Base-by-base conservation (phyloP, 345 rosid genomes). In the Sisymbrium irio region DNA sequence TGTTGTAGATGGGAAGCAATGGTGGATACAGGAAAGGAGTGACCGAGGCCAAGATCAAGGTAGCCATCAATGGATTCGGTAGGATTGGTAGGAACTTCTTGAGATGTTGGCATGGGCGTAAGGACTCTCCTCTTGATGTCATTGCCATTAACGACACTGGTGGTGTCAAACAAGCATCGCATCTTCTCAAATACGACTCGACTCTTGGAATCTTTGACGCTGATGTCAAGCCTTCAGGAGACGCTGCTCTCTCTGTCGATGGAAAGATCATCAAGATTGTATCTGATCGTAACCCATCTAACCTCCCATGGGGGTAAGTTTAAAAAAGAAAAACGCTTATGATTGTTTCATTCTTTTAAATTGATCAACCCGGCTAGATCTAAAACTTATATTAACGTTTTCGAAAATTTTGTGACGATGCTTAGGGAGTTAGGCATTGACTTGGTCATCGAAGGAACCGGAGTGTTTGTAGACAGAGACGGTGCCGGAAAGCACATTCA, bases 51-150 rank as follows among this genome's bases (percentile, higher is more conserved):
- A 91, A 91, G 81, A 45, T 95, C 78, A 95, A 89, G 87, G 97
- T 95, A 62, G 99, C 97, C 12, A 89, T 95, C 86, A 95, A 91
- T 66, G 97, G 99, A 25, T 91, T 91, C 17, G 99, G 99, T 77
- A 89, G 99, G 70, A 91, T 95, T 75, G 99, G 99, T 64, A 84
- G 97, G 82, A 95, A 95, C 90, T 91, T 95, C 83, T 87, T 95
- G 64, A 83, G 97, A 33, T 95, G 99, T 83, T 95, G 99, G 99
- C 99, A 92, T 17, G 99, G 96, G 25, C 85, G 99, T 65, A 82
- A 90, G 32, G 81, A 92, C 86, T 95, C 97, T 4, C 99, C 99
- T 50, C 92, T 95, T 9, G 99, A 95, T 7, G 97, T 95, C 18
- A 15, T 95, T 65, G 96, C 85, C 4, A 92, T 95, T 73, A 95